Percentiles rank a stretch among this genome's conserved stretches.
Evolutionary conservation across 2,329 filamentous ascomycete species (phyloP).

Genomic region (Phyllosticta capitalensis): DNA sequence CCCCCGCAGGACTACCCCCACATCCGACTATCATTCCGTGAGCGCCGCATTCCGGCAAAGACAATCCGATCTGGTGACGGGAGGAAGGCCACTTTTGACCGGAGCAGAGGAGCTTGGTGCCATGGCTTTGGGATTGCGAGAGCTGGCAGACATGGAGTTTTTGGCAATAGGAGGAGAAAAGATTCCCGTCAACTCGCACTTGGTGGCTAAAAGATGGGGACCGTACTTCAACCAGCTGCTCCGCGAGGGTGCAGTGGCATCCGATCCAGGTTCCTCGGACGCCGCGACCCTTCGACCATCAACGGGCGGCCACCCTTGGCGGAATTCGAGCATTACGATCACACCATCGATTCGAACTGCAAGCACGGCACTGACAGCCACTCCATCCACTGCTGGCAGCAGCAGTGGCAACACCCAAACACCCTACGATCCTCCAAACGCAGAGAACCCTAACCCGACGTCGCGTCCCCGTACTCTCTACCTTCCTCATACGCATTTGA

Average conservation of each 20-base stretch:
- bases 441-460: slow-evolving; percentile 42
- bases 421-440: slow-evolving; percentile 44
- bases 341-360: slow-evolving; percentile 55
- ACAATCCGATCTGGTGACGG: slow-evolving; percentile 49
- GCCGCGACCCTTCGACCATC: slow-evolving; percentile 63
- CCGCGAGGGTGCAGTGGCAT: slow-evolving; percentile 63
- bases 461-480: slow-evolving; percentile 74
- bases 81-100: slow-evolving; percentile 64
- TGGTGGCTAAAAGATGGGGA: slow-evolving; percentile 83
- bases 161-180: slow-evolving; percentile 83
- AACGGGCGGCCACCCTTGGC: slow-evolving; percentile 43
- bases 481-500: slow-evolving; percentile 83
- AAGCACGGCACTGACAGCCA: slow-evolving; percentile 29
- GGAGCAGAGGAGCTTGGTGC: slow-evolving; percentile 81
- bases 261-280: slow-evolving; percentile 60
- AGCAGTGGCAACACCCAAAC: slow-evolving; percentile 26
- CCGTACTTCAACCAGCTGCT: slow-evolving; percentile 91
- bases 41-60: slow-evolving; percentile 57
- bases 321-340: slow-evolving; percentile 79
- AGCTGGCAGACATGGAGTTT: slow-evolving; percentile 94
- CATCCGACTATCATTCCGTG: slow-evolving; percentile 75
- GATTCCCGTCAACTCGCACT: slow-evolving; percentile 84
- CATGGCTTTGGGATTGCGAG: slow-evolving; percentile 66
- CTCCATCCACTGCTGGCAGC: slow-evolving; percentile 31
- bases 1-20: slow-evolving; percentile 65